Conservation (phyloP, 73 alveolate genomes). For the Tetrahymena elliotti region DNA sequence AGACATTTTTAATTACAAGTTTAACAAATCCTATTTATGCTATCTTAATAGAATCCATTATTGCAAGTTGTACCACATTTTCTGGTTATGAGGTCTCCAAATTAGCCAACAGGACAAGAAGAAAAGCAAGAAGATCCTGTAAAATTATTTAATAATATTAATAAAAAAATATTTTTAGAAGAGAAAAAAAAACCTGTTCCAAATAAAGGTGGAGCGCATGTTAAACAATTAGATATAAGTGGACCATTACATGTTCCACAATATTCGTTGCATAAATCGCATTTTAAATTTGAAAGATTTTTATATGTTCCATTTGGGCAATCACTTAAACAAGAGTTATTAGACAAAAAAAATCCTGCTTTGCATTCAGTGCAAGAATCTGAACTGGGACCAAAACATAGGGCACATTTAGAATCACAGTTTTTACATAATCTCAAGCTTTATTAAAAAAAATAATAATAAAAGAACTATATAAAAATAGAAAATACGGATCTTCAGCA, state of each 20-base stretch:
- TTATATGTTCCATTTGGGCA: not conserved
- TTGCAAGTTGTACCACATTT: not conserved
- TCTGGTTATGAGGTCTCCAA: not conserved
- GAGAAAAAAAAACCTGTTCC: not conserved
- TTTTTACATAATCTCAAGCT: not conserved
- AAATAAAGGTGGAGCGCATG: not conserved
- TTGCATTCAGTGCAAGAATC: not conserved
- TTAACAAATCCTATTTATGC: not conserved
- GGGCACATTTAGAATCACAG: not conserved
- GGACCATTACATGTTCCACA: not conserved
- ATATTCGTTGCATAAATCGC: not conserved
- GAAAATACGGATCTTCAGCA: not conserved
- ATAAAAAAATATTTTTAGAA: not conserved
- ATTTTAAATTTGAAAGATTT: not conserved
- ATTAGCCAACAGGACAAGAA: not conserved
- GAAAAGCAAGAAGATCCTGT: not conserved
- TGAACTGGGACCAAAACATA: not conserved
- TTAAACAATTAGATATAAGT: not conserved
- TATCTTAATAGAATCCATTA: not conserved
- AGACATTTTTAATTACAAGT: not conserved
- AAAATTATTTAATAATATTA: not conserved
- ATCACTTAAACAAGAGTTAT: not conserved
- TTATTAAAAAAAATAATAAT: not conserved
- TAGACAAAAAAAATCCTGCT: not conserved
- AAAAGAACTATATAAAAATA: not conserved